Evolutionary conservation across 2,329 filamentous ascomycete species (phyloP).

Genomic region (Fusarium scirpi): DNA sequence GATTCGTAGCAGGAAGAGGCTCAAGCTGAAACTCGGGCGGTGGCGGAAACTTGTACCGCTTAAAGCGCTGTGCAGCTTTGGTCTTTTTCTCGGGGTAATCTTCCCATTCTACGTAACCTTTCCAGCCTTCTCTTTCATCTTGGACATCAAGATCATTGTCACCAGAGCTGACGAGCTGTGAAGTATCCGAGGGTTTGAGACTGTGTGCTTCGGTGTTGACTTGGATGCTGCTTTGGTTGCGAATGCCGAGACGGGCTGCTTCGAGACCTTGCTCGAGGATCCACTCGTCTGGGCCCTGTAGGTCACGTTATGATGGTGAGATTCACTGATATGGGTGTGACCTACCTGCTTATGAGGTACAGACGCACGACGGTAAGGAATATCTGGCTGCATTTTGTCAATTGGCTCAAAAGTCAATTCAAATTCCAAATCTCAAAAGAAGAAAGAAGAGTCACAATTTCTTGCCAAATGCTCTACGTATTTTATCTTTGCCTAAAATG

Average conservation of each 20-base stretch:
- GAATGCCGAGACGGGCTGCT: slow-evolving; percentile 49
- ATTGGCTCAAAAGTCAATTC: too few species aligned
- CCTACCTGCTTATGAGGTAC: not conserved
- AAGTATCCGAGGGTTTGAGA: not conserved
- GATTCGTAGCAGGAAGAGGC: slow-evolving; percentile 67
- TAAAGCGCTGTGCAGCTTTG: slow-evolving; percentile 64
- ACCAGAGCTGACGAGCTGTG: not conserved
- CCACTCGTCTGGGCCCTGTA: slow-evolving; percentile 60
- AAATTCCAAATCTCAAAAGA: too few species aligned
- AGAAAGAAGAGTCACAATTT: too few species aligned
- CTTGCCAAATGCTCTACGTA: not conserved
- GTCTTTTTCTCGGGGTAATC: slow-evolving; percentile 75
- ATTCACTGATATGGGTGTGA: too few species aligned
- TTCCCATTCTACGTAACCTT: slow-evolving; percentile 75
- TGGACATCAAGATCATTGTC: slow-evolving; percentile 48
- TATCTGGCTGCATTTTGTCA: not conserved
- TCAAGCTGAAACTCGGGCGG: slow-evolving; percentile 67
- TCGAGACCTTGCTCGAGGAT: slow-evolving; percentile 64
- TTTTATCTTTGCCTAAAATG: not conserved
- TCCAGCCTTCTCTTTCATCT: slow-evolving; percentile 50
- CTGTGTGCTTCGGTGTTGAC: not conserved
- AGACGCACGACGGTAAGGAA: not conserved
- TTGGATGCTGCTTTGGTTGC: slow-evolving; percentile 15
- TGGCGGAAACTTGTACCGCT: slow-evolving; percentile 46
- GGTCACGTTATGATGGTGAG: slow-evolving; percentile 1